Percentiles rank a stretch among this genome's conserved stretches.
phyloP scores from a whole-genome alignment of 2,329 filamentous ascomycete species.

The Pseudovirgaria hyperparasitica region DNA sequence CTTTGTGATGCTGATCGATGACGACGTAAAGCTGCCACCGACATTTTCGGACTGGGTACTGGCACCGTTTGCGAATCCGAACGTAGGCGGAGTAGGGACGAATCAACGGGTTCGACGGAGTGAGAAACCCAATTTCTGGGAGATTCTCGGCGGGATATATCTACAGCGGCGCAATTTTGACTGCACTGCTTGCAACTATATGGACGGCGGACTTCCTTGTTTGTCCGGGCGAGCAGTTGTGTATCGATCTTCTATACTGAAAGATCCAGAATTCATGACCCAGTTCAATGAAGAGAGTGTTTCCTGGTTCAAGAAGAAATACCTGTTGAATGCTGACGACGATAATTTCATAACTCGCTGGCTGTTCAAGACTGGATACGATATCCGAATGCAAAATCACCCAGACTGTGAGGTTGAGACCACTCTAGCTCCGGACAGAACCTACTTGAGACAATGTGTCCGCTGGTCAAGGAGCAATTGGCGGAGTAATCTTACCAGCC shows the following conservation, averaged over 20 bases:
- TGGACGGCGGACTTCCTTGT: constrained; percentile 92
- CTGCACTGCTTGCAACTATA: constrained; percentile 86
- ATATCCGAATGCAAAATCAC: constrained; percentile 92
- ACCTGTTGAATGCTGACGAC: constrained; percentile 88
- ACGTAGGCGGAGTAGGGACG: constrained; percentile 82
- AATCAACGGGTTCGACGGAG: constrained; percentile 74
- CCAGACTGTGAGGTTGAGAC: constrained; percentile 74
- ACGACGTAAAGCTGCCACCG: constrained; percentile 85
- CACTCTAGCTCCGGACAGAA: constrained; percentile 76
- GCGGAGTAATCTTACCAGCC: constrained; percentile 89
- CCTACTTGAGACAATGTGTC: constrained; percentile 86
- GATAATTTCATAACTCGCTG: constrained; percentile 97
- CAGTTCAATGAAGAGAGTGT: constrained; percentile 84
- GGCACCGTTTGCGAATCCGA: constrained; percentile 74
- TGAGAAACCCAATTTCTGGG: constrained; percentile 55
- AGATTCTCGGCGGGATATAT: constrained; percentile 84
- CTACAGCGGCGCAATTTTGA: constrained; percentile 93
- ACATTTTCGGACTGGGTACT: constrained; percentile 85
- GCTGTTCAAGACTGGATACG: constrained; percentile 85
- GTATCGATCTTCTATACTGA: constrained; percentile 78
- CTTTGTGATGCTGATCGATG: constrained; percentile 87
- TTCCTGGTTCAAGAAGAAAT: constrained; percentile 59
- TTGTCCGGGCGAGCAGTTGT: constrained; percentile 90
- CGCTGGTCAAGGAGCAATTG: constrained; percentile 96
- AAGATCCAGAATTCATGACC: constrained; percentile 72